Percentiles rank a stretch among this genome's conserved stretches.
phyloP scores from a whole-genome alignment of 441 rosid species.

The Brassica balearica region DNA sequence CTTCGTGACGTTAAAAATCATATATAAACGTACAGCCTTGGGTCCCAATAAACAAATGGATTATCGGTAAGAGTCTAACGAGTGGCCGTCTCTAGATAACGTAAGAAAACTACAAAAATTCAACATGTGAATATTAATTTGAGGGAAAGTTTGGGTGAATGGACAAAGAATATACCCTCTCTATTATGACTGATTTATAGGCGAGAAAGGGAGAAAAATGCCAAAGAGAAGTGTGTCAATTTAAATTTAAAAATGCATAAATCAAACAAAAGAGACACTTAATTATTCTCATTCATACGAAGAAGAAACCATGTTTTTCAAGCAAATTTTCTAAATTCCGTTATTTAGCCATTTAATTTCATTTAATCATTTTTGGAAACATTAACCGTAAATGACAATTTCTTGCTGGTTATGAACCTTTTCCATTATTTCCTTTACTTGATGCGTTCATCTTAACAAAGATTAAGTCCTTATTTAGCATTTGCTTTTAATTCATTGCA shows the following conservation, averaged over 20 bases:
- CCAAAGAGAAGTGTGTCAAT: slow-evolving; percentile 40
- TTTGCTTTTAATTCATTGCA: slow-evolving; percentile 46
- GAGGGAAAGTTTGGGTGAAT: slow-evolving; percentile 39
- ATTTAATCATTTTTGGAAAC: slow-evolving; percentile 37
- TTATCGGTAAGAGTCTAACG: slow-evolving; percentile 31
- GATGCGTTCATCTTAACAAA: slow-evolving; percentile 41
- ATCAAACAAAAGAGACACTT: slow-evolving; percentile 38
- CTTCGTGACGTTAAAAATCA: not conserved
- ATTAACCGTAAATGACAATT: slow-evolving; percentile 39
- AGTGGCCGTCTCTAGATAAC: slow-evolving; percentile 38
- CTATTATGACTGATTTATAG: slow-evolving; percentile 24
- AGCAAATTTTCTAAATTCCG: slow-evolving; percentile 41
- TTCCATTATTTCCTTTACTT: slow-evolving; percentile 38
- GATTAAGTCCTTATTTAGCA: slow-evolving; percentile 44
- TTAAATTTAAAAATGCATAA: slow-evolving; percentile 31
- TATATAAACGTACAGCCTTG: not conserved
- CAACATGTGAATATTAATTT: slow-evolving; percentile 35
- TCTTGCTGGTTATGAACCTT: slow-evolving; percentile 44
- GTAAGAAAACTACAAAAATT: slow-evolving; percentile 42
- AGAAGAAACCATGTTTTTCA: slow-evolving; percentile 41
- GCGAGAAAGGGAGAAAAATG: slow-evolving; percentile 28
- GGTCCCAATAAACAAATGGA: slow-evolving; percentile 32
- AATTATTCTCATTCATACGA: slow-evolving; percentile 47
- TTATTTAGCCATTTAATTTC: slow-evolving; percentile 33
- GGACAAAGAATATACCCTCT: slow-evolving; percentile 45